Base-by-base conservation (phyloP, 805 yeast species). In the Candida pseudoglaebosa region DNA sequence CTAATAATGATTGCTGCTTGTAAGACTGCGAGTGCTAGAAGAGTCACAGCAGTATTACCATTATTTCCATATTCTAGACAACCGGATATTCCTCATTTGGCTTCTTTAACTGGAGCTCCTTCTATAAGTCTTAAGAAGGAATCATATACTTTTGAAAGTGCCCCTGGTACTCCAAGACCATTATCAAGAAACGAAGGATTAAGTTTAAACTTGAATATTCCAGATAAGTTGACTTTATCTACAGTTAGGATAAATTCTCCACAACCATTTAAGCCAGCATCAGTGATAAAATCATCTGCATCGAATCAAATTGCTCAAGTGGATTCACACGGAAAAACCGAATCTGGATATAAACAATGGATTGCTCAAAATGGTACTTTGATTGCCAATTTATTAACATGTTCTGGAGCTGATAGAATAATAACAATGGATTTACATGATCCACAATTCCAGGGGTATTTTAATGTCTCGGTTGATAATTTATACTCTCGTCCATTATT, bases 351-450 rank as follows among this genome's bases (percentile, higher is more conserved):
- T 62, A 87, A 86, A 56, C 82, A 88, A 49, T 93, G 99, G 98
- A 83, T 90, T 24, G 93, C 96, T 1, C 98, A 90, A 63, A 80
- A 90, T 24, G 99, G 99, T 9, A 89, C 95, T 2, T 69, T 93
- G 44, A 77, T 93, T 47, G 97, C 98, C 28, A 84, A 88, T 50
- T 65, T 93, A 44, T 67, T 93, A 46, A 84, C 88, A 3, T 77
- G 91, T 2, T 93, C 98, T 0, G 99, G 99, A 28, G 96, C 98
- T 1, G 95, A 93, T 61, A 93, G 95, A 54, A 81, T 90, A 40
- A 89, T 93, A 47, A 93, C 99, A 2, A 90, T 93, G 97, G 99
- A 93, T 57, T 70, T 93, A 41, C 99, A 93, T 59, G 99, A 93
- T 55, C 89, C 98, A 1, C 99, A 93, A 62, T 93, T 88, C 62